phyloP scores from a whole-genome alignment of 140 eudicot genomes.

The Senecio squalidus region DNA sequence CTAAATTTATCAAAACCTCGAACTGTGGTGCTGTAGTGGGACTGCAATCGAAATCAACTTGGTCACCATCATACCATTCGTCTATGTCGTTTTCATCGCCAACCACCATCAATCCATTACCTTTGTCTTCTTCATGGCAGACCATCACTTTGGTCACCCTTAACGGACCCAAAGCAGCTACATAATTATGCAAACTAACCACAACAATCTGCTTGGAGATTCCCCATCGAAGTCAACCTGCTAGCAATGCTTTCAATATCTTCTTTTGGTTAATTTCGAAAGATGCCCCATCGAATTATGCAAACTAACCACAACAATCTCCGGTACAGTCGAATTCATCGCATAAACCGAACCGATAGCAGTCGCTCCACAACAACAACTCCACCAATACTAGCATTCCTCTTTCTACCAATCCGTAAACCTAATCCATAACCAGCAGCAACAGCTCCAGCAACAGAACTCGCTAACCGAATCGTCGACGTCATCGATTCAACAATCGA shows the following conservation, averaged over 20 bases:
- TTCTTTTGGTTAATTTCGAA: slow-evolving; percentile 54
- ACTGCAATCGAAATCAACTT: too few relatives aligned
- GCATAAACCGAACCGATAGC: slow-evolving; percentile 79
- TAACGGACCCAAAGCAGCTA: too few relatives aligned
- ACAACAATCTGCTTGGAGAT: too few relatives aligned
- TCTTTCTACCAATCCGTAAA: slow-evolving; percentile 44
- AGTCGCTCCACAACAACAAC: slow-evolving; percentile 73
- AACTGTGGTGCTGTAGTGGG: too few relatives aligned
- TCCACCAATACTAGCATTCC: slow-evolving; percentile 61
- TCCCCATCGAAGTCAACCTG: slow-evolving; percentile 47
- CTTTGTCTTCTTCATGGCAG: too few relatives aligned
- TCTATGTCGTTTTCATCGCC: too few relatives aligned
- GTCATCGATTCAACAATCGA: slow-evolving; percentile 64
- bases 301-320: slow-evolving; percentile 79
- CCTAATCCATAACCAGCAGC: slow-evolving; percentile 94
- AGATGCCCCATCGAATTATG: slow-evolving; percentile 81
- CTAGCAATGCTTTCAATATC: slow-evolving; percentile 74
- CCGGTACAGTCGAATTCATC: slow-evolving; percentile 79
- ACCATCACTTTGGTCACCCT: too few relatives aligned
- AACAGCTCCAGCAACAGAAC: slow-evolving; percentile 74
- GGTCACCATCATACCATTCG: too few relatives aligned
- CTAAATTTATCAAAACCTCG: too few relatives aligned
- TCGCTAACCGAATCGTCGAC: slow-evolving; percentile 63
- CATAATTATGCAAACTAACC: too few relatives aligned
- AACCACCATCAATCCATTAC: too few relatives aligned